A percentile compares a stretch with the other conserved stretches of the same genome.
These are phyloP conservation scores for Pseudocercospora fuligena DNA, from an alignment of 2,329 filamentous ascomycete genomes.

Conservation along the genomic window DNA sequence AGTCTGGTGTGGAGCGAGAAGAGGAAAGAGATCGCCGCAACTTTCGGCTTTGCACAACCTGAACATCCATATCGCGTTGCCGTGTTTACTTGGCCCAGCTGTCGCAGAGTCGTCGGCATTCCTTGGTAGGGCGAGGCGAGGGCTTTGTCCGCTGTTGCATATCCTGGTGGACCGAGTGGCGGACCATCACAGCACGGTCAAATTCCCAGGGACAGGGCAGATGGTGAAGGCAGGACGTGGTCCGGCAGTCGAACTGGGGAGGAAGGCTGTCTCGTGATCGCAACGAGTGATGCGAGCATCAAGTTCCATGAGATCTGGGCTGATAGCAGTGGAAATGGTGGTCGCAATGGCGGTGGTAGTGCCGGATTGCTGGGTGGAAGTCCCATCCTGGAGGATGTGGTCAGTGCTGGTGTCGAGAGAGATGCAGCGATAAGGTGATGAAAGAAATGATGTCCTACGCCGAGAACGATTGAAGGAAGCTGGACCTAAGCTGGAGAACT, in stretches of 20 bases:
- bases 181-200: slow-evolving; percentile 10
- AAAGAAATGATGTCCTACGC: background rate
- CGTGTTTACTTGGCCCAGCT: slow-evolving; percentile 93
- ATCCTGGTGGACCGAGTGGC: slow-evolving; percentile 67
- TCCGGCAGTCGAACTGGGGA: slow-evolving; percentile 63
- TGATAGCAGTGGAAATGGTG: slow-evolving; percentile 42
- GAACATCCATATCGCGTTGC: slow-evolving; percentile 89
- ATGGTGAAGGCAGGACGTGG: slow-evolving; percentile 51
- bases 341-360: slow-evolving; percentile 38
- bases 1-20: slow-evolving; percentile 78
- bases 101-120: slow-evolving; percentile 80
- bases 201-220: slow-evolving; percentile 17
- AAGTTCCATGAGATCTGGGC: slow-evolving; percentile 95
- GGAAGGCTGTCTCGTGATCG: slow-evolving; percentile 87
- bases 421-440: slow-evolving; percentile 46
- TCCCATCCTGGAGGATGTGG: slow-evolving; percentile 79
- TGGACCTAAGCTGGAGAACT: background rate
- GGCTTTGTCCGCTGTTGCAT: slow-evolving; percentile 86
- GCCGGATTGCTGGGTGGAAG: slow-evolving; percentile 70
- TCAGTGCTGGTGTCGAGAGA: slow-evolving; percentile 77
- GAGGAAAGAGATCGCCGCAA: slow-evolving; percentile 84
- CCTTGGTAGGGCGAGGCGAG: slow-evolving; percentile 80
- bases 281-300: slow-evolving; percentile 87
- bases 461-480: background rate
- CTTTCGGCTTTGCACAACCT: slow-evolving; percentile 90